A percentile compares a stretch with the other conserved stretches of the same genome.
These are phyloP conservation scores for Lignosus rhinocerotis DNA, from an alignment of 1,284 basidiomycete genomes.

Conservation along the genomic window DNA sequence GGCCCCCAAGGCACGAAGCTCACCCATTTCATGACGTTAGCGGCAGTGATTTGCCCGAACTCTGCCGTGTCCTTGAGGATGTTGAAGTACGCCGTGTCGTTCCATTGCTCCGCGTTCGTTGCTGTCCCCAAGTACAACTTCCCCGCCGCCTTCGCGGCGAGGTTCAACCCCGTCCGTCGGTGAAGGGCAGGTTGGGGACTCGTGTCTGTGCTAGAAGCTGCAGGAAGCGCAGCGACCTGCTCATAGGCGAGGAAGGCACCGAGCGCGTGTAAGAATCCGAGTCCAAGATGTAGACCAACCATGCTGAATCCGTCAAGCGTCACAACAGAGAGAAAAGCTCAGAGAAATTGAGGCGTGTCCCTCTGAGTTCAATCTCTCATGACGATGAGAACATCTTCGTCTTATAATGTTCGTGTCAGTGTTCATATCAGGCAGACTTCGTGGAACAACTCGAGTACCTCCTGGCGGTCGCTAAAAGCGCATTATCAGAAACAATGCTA, in stretches of 20 bases:
- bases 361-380: no score
- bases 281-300: not conserved
- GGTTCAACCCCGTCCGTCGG: constrained; percentile 30
- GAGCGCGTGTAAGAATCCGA: not conserved
- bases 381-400: no score
- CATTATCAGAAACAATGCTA: not conserved
- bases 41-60: constrained; percentile 54
- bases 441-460: no score
- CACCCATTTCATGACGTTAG: constrained; percentile 61
- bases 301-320: not conserved
- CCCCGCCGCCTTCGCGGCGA: constrained; percentile 45
- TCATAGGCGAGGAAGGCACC: not conserved
- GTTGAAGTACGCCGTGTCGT: constrained; percentile 44
- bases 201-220: not conserved
- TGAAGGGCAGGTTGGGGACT: not conserved
- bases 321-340: not conserved
- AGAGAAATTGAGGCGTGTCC: no score
- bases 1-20: constrained; percentile 1
- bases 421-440: no score
- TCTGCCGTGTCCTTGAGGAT: constrained; percentile 43
- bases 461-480: not conserved
- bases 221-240: not conserved
- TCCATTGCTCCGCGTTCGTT: constrained; percentile 58
- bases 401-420: no score
- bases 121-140: constrained; percentile 64